These are phyloP conservation scores for Pyrus pyrifolia DNA, from an alignment of 306 rosid genomes.

Conservation along the genomic window DNA sequence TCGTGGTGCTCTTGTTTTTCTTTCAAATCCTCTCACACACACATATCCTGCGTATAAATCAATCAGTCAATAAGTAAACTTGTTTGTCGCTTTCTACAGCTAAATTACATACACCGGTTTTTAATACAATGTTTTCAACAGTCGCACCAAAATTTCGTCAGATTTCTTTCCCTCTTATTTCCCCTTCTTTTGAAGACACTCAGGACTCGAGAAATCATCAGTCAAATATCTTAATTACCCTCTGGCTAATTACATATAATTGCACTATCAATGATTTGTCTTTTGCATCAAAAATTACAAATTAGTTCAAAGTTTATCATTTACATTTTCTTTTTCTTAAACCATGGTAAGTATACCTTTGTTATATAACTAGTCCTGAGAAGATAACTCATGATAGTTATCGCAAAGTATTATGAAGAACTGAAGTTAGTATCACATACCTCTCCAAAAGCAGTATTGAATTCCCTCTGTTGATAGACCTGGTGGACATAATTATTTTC, in stretches of 20 bases:
- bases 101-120: too few relatives aligned
- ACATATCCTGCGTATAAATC: slow-evolving; percentile 60
- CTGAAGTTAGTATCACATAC: slow-evolving; percentile 35
- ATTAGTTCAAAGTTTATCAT: background rate
- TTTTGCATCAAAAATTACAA: background rate
- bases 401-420: background rate
- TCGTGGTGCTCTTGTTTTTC: slow-evolving; percentile 59
- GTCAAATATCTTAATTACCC: background rate
- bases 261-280: background rate
- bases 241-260: too few relatives aligned
- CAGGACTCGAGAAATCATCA: too few relatives aligned
- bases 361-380: too few relatives aligned
- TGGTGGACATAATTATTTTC: slow-evolving; percentile 22
- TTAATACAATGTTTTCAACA: too few relatives aligned
- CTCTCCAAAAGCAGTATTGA: slow-evolving; percentile 97
- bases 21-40: slow-evolving; percentile 84
- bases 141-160: too few relatives aligned
- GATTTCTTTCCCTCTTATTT: too few relatives aligned
- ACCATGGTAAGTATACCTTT: background rate
- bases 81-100: background rate
- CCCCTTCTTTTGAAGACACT: too few relatives aligned
- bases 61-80: background rate
- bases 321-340: background rate
- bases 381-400: background rate
- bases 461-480: slow-evolving; percentile 77